Conservation (phyloP, 1,284 basidiomycete species). For the Nidula niveotomentosa region DNA sequence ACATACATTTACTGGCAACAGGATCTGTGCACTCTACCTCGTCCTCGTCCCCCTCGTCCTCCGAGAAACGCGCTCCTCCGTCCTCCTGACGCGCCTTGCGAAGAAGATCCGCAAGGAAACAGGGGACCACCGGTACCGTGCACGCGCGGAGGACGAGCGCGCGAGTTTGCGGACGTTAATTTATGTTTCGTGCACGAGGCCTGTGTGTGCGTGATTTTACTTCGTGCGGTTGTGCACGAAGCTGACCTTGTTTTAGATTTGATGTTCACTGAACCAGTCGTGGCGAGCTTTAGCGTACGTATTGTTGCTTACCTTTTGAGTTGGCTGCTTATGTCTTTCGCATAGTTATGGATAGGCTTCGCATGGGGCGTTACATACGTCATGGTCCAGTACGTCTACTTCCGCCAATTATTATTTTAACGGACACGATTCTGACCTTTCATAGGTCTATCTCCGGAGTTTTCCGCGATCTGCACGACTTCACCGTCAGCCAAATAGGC, state of each 20-base stretch:
- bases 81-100: slow-evolving; percentile 60
- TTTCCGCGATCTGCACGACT: slow-evolving; percentile 63
- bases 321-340: neutral
- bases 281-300: slow-evolving; percentile 69
- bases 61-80: slow-evolving; percentile 61
- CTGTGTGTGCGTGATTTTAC: slow-evolving; percentile 48
- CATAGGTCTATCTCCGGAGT: slow-evolving; percentile 60
- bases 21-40: slow-evolving; percentile 42
- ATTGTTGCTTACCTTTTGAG: neutral
- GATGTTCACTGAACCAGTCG: slow-evolving; percentile 75
- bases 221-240: neutral
- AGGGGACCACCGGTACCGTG: slow-evolving; percentile 58
- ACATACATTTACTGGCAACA: slow-evolving; percentile 15
- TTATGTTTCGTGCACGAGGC: slow-evolving; percentile 66
- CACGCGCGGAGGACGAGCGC: slow-evolving; percentile 64
- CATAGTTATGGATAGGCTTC: slow-evolving; percentile 74
- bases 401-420: neutral
- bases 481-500: slow-evolving; percentile 64
- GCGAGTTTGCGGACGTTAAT: slow-evolving; percentile 55
- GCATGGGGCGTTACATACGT: slow-evolving; percentile 79
- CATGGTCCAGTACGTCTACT: slow-evolving; percentile 53
- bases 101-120: slow-evolving; percentile 60
- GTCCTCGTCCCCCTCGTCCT: slow-evolving; percentile 47
- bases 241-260: slow-evolving; percentile 38
- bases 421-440: neutral